A percentile compares a stretch with the other conserved stretches of the same genome.
Evolutionary conservation across 148 eudicot species (phyloP).

Genomic region (Arbutus unedo): DNA sequence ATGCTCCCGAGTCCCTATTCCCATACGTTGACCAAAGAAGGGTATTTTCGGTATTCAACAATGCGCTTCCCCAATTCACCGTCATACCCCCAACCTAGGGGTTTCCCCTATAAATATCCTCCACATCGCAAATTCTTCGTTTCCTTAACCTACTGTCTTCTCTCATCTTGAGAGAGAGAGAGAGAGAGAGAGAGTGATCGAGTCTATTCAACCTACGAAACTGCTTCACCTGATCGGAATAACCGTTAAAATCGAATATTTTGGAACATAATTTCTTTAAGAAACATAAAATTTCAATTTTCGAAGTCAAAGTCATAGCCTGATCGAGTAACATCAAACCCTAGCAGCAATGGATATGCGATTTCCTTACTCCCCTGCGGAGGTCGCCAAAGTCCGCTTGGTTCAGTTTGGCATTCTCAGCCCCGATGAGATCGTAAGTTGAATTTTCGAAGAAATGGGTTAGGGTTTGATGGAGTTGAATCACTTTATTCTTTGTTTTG

Average conservation of each 20-base stretch:
- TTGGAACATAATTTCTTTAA: neutral
- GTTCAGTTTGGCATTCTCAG: conserved; percentile 96
- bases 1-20: no score
- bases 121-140: neutral
- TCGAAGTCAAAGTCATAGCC: neutral
- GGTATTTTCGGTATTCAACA: neutral
- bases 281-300: neutral
- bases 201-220: neutral
- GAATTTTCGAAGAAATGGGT: neutral
- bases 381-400: conserved; percentile 83
- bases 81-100: conserved; percentile 13
- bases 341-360: conserved; percentile 60
- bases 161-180: conserved; percentile 9
- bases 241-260: neutral
- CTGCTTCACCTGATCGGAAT: neutral
- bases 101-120: conserved; percentile 17
- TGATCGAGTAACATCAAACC: neutral
- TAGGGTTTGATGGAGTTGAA: neutral
- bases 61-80: no score
- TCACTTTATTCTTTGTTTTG: neutral
- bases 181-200: conserved; percentile 1
- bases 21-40: neutral
- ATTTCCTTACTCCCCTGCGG: conserved; percentile 89
- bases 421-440: conserved; percentile 90
- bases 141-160: neutral